Evolutionary conservation across 345 rosid genomes (phyloP).

Genomic region (Heritiera fomes): DNA sequence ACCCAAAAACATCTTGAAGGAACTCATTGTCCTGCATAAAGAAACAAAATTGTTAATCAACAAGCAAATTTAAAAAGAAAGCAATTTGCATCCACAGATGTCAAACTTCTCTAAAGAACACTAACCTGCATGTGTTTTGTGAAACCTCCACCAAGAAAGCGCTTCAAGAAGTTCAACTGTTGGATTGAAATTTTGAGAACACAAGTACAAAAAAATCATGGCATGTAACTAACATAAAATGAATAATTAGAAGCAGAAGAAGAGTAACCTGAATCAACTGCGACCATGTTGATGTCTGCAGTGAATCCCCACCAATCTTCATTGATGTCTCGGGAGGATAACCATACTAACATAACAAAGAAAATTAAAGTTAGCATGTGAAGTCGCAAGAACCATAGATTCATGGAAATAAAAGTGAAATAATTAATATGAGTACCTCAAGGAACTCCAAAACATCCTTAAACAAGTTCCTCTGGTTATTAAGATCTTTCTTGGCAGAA

Average conservation of each 20-base stretch:
- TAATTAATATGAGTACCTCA: constrained; percentile 43
- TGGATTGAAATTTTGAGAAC: constrained; percentile 1
- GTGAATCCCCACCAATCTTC: constrained; percentile 68
- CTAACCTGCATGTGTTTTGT: constrained; percentile 93
- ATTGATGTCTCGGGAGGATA: constrained; percentile 56
- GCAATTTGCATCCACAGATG: not conserved
- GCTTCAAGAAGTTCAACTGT: constrained; percentile 86
- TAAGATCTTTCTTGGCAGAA: constrained; percentile 87
- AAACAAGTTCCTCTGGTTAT: constrained; percentile 77
- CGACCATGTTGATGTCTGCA: constrained; percentile 71
- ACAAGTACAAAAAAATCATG: constrained; percentile 16
- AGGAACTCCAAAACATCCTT: constrained; percentile 77
- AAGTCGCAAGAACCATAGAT: not conserved
- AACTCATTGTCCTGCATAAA: constrained; percentile 74
- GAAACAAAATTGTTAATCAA: constrained; percentile 13
- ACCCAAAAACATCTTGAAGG: constrained; percentile 74
- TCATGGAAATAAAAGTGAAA: not conserved
- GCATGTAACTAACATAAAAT: not conserved
- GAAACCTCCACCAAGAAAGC: constrained; percentile 88
- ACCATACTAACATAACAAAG: constrained; percentile 51
- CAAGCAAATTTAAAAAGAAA: not conserved
- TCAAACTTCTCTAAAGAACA: constrained; percentile 13
- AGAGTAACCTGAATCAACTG: constrained; percentile 62
- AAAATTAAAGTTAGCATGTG: not conserved
- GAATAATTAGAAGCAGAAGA: not conserved